These are phyloP conservation scores for Euclidium syriacum DNA, from an alignment of 345 rosid genomes.

Conservation along the genomic window DNA sequence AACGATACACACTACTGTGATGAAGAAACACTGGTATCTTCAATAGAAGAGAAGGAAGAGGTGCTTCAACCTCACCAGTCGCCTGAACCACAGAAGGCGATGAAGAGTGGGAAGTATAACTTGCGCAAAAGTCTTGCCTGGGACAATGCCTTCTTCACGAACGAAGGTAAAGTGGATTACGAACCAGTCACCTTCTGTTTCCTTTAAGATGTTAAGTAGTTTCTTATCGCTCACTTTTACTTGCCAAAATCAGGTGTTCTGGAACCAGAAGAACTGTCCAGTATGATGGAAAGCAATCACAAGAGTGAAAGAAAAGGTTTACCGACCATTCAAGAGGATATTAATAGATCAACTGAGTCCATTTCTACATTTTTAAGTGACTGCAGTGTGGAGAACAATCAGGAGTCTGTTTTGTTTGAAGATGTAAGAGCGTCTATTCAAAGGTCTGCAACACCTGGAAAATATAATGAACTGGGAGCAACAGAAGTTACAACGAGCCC, in stretches of 20 bases:
- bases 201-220: background rate
- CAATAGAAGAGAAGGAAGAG: constrained; percentile 32
- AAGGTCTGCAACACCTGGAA: constrained; percentile 36
- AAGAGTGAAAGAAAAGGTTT: constrained; percentile 42
- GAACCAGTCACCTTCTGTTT: background rate
- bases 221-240: background rate
- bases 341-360: constrained; percentile 67
- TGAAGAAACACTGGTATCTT: constrained; percentile 20
- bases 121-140: constrained; percentile 93
- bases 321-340: constrained; percentile 73
- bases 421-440: constrained; percentile 81
- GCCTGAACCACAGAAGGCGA: constrained; percentile 33
- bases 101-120: constrained; percentile 53
- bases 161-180: constrained; percentile 46
- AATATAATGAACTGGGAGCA: constrained; percentile 15
- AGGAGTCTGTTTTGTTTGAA: constrained; percentile 65
- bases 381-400: constrained; percentile 46
- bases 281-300: constrained; percentile 57
- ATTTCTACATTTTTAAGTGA: constrained; percentile 70
- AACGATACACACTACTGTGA: constrained; percentile 17
- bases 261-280: constrained; percentile 78
- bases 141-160: constrained; percentile 94
- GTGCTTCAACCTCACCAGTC: constrained; percentile 39
- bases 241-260: constrained; percentile 54
- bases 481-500: constrained; percentile 18